Conservation (phyloP, 768 basidiomycete genomes). For the Tricholoma hemisulphureum region DNA sequence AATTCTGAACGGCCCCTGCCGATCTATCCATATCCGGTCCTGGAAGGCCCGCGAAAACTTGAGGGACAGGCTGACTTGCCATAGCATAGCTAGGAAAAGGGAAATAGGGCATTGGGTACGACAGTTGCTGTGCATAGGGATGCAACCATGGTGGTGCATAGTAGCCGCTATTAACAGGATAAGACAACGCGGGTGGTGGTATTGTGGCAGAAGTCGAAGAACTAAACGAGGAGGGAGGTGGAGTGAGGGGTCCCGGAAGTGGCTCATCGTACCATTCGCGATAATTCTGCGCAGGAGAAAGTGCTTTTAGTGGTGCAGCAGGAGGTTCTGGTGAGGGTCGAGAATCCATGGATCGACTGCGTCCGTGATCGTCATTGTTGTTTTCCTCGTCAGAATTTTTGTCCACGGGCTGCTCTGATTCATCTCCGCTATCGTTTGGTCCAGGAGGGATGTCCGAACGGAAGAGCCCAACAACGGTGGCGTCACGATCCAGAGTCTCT, state of each 20-base stretch:
- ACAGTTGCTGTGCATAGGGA: constrained; percentile 47
- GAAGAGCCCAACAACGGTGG: neutral
- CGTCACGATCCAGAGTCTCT: constrained; percentile 3
- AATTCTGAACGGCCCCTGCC: constrained; percentile 25
- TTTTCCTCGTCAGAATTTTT: neutral
- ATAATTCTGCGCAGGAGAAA: constrained; percentile 31
- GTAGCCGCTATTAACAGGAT: constrained; percentile 40
- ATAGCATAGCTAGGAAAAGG: constrained; percentile 48
- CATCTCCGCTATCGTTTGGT: constrained; percentile 1
- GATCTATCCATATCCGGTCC: constrained; percentile 36
- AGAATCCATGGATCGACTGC: constrained; percentile 13
- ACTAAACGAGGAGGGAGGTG: constrained; percentile 33
- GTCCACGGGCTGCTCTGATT: constrained; percentile 8
- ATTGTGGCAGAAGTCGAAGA: constrained; percentile 26
- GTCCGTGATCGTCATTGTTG: neutral
- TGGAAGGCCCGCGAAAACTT: constrained; percentile 30
- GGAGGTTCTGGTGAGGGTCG: constrained; percentile 16
- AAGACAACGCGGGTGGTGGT: constrained; percentile 24
- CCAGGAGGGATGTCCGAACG: neutral
- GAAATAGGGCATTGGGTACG: constrained; percentile 53
- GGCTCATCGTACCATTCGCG: constrained; percentile 47
- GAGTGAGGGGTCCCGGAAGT: constrained; percentile 35
- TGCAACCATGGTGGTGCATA: constrained; percentile 56
- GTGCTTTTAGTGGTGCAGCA: constrained; percentile 10
- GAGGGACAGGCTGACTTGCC: constrained; percentile 27